Conservation (phyloP, 495 filamentous ascomycete species). For the Penicillium antarcticum region DNA sequence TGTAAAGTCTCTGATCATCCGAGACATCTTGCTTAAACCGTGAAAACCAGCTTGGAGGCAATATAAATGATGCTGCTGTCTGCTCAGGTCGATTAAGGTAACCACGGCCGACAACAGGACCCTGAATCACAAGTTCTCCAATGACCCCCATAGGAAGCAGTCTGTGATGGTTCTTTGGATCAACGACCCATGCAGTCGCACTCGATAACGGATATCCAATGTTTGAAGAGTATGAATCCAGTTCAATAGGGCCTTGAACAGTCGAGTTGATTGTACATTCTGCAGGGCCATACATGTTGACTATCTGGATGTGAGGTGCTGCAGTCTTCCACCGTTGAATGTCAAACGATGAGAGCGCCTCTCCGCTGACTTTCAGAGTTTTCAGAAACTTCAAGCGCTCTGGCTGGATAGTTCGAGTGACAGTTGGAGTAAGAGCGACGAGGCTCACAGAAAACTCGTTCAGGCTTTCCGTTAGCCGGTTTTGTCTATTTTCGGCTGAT, state of each 20-base stretch:
- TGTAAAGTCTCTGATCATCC: constrained; percentile 5
- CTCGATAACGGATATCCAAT: neutral
- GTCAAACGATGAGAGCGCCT: neutral
- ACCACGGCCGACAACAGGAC: constrained; percentile 36
- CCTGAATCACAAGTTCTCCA: constrained; percentile 46
- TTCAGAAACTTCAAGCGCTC: neutral
- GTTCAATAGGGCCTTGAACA: constrained; percentile 5
- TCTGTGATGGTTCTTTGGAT: constrained; percentile 28
- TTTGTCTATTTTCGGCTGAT: neutral
- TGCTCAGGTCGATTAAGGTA: constrained; percentile 39
- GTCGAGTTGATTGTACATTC: neutral
- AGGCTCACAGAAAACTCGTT: neutral
- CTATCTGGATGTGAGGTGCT: neutral
- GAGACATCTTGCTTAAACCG: neutral
- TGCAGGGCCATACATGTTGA: neutral
- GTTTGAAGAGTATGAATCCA: neutral
- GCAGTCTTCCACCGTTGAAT: neutral
- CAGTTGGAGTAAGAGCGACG: neutral
- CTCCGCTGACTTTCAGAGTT: neutral
- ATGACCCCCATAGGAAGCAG: constrained; percentile 40
- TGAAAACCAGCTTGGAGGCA: neutral
- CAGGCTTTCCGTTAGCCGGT: neutral
- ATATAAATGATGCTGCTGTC: constrained; percentile 35
- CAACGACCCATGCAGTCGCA: constrained; percentile 34
- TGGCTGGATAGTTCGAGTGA: neutral